phyloP scores from a whole-genome alignment of 176 grass and related monocot genomes.

The Pharus latifolius region DNA sequence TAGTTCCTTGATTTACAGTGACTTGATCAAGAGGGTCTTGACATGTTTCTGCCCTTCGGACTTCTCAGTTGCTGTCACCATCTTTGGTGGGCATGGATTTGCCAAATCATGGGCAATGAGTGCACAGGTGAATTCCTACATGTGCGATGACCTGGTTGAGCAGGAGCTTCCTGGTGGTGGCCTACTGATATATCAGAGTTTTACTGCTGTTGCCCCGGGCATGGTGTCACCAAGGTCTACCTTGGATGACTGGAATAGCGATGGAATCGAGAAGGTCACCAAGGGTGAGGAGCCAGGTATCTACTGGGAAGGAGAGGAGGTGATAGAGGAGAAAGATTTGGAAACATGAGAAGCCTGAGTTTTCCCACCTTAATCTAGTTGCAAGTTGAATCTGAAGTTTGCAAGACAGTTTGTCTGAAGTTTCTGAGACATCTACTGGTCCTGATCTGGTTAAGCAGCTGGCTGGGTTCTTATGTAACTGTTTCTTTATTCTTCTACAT shows the following conservation, averaged over 20 bases:
- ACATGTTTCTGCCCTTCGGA: slow-evolving; percentile 48
- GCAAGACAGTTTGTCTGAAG: background rate
- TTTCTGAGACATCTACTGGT: slow-evolving; percentile 14
- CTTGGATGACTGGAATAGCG: slow-evolving; percentile 43
- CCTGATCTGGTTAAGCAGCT: slow-evolving; percentile 34
- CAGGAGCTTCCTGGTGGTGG: slow-evolving; percentile 55
- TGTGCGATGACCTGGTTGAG: slow-evolving; percentile 30
- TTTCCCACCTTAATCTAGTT: background rate
- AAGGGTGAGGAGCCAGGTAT: background rate
- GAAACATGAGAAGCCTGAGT: background rate
- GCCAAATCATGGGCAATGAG: slow-evolving; percentile 50
- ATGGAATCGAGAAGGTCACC: background rate
- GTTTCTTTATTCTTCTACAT: slow-evolving; percentile 4
- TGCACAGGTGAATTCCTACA: slow-evolving; percentile 34
- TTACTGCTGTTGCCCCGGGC: slow-evolving; percentile 25
- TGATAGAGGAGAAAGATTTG: slow-evolving; percentile 1
- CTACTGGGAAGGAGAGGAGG: slow-evolving; percentile 11
- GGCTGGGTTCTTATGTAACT: slow-evolving; percentile 16
- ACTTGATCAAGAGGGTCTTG: slow-evolving; percentile 53
- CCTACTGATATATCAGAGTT: slow-evolving; percentile 74
- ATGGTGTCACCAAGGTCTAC: slow-evolving; percentile 41
- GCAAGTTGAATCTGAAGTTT: slow-evolving; percentile 28
- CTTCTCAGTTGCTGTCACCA: slow-evolving; percentile 71
- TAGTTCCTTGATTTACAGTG: slow-evolving; percentile 32
- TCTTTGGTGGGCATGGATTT: slow-evolving; percentile 49